Base-by-base conservation (phyloP, 495 filamentous ascomycete species). In the Penicillium flavigenum region DNA sequence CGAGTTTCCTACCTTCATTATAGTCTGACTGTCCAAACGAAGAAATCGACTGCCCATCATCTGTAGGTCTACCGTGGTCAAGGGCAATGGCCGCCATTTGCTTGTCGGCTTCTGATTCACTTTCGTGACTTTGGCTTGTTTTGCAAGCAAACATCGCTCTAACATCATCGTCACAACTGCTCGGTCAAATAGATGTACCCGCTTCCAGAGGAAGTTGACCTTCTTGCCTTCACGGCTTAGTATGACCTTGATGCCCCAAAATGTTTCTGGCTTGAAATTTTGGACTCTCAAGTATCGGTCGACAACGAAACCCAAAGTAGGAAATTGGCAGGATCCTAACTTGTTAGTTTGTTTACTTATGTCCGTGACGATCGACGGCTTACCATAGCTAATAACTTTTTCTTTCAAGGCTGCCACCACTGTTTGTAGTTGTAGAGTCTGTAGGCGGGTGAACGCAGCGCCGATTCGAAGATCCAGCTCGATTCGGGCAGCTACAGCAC, bases 41-140 rank as follows among this genome's bases (percentile, higher is more conserved):
- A 98, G 79, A 64, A 92, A 95, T 49, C 82, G 79, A 60, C 86
- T 94, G 19, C 95, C 94, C 79, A 91, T 91, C 78, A 96, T 98
- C 67, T 98, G 94, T n/a, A 98, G 75, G 63, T 98, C 95, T n/a
- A 98, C 90, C 0, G 94, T 98, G 0, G 94, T 98, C 62, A 98
- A 77, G 1, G 94, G 94, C 32, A 98, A 68, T 2, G 94, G 94
- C 63, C 90, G 89, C 91, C 88, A 96, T 75, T 95, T 96, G 62
- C 87, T 92, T 17, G 92, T 96, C 1, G 91, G 91, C 70, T 96
- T 97, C 66, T 89, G 87, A 59, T 88, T 83, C 27, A 96, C 86
- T 63, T 89, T 93, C 16, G 74, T 85, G 38, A 98, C 90, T 64
- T 83, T 87, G 22, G 92, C 94, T 7, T 76, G 81, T 54, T 85